These are phyloP conservation scores for Helicostylum pulchrum DNA, from an alignment of 192 early-diverging fungal species.

Conservation along the genomic window DNA sequence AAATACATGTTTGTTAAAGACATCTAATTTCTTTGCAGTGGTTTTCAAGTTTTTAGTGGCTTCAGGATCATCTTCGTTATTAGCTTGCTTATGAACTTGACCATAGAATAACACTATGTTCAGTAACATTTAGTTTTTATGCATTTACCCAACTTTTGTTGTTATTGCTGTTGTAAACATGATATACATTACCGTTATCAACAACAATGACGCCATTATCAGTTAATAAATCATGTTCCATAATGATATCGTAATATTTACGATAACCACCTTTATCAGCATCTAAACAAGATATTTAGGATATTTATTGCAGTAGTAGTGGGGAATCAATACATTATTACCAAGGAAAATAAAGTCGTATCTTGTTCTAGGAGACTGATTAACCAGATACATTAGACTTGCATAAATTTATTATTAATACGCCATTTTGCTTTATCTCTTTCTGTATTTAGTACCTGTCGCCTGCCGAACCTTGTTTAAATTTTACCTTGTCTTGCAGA, in stretches of 20 bases:
- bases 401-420: too few relatives aligned
- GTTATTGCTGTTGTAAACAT: conserved; percentile 12
- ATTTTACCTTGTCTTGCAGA: conserved; percentile 37
- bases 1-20: conserved; percentile 62
- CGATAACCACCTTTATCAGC: conserved; percentile 69
- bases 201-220: conserved; percentile 58
- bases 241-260: conserved; percentile 58
- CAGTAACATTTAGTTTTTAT: neutral
- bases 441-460: conserved; percentile 28
- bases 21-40: conserved; percentile 40
- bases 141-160: neutral
- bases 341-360: conserved; percentile 19
- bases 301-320: neutral
- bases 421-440: neutral
- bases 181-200: conserved; percentile 54
- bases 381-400: conserved; percentile 4
- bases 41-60: conserved; percentile 30
- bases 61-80: conserved; percentile 1
- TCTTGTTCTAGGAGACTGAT: conserved; percentile 1
- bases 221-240: conserved; percentile 57
- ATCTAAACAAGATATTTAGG: conserved; percentile 35
- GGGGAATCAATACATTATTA: neutral
- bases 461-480: conserved; percentile 41
- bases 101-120: conserved; percentile 20
- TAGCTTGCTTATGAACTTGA: conserved; percentile 26